Evolutionary conservation across 495 filamentous ascomycete genomes (phyloP).

Genomic region (Penicillium paradoxum): DNA sequence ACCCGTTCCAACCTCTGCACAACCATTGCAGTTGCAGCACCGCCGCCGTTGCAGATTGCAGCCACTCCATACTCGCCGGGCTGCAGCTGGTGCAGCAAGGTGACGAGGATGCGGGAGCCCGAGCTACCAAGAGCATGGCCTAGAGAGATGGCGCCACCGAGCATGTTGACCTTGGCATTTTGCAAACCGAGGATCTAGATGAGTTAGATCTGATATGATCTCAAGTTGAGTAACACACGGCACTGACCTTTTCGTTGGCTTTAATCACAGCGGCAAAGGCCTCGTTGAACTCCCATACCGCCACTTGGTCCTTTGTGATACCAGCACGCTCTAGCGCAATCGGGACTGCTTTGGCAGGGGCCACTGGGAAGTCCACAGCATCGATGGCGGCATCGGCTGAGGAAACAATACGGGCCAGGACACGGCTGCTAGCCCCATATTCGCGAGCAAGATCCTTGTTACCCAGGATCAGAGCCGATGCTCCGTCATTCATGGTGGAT

Average conservation of each 20-base stretch:
- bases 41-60: constrained; percentile 95
- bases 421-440: constrained; percentile 66
- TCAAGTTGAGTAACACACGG: background rate
- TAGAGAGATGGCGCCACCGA: constrained; percentile 89
- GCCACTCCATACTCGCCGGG: constrained; percentile 90
- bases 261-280: constrained; percentile 96
- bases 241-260: constrained; percentile 77
- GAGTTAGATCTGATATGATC: constrained; percentile 11
- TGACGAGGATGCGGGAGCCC: constrained; percentile 86
- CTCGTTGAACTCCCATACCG: constrained; percentile 97
- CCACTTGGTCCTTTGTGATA: constrained; percentile 81
- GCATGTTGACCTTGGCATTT: constrained; percentile 72
- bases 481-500: constrained; percentile 90
- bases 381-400: constrained; percentile 89
- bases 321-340: constrained; percentile 85
- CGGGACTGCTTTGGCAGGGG: constrained; percentile 86
- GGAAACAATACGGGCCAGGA: constrained; percentile 77
- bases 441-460: constrained; percentile 70
- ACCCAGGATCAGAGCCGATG: constrained; percentile 80
- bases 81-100: constrained; percentile 83
- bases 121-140: constrained; percentile 94
- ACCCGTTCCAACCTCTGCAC: constrained; percentile 79
- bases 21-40: constrained; percentile 85
- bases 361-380: constrained; percentile 92
- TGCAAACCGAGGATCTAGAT: constrained; percentile 71